Base-by-base conservation (phyloP, 192 early-diverging fungal genomes). In the Dimargaris xerosporica region DNA sequence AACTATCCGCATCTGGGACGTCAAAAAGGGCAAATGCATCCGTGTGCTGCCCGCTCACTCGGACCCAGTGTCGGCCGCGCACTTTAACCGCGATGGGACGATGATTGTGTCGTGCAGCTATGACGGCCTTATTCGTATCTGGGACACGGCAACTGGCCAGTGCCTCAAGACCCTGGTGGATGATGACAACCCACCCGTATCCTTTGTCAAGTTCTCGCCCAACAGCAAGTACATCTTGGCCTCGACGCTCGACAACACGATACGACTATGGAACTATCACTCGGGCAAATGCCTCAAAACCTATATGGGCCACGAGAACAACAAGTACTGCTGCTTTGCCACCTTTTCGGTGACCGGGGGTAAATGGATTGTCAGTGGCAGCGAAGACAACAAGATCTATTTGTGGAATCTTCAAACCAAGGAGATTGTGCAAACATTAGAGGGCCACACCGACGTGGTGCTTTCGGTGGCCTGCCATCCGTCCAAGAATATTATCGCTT, bases 161-260 rank as follows among this genome's bases (percentile, higher is more conserved):
- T 96, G 94, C 66, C 81, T 98, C 13, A 98, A 96, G 71, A 99
- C 96, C 5, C 73, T 99, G 29, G 85, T 99, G 19, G 90, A 94
- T 69, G 94, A 96, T 67, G 87, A 89, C 64, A 95, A 94, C 63
- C 94, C 91, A 52, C 85, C 88, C 19, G 94, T 97, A 82, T 92
- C 91, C 9, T 96, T 90, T 78, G 93, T 94, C 16, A 94, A 93
- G 70, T 99, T 99, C 69, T 98, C 94, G 34, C 96, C 96, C 42
- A 99, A 99, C 71, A 91, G 94, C 61, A 96, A 98, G 77, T 99
- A 91, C 67, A 92, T 99, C 64, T 77, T 99, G 44, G 91, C 96
- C 11, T 85, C 91, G 11, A 94, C 91, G 12, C 79, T 90, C 54
- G 94, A 99, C 78, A 90, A 81, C 66, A 96, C 91, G 29, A 73